Evolutionary conservation across 2,329 filamentous ascomycete species (phyloP).

Genomic region (Diplodia scrobiculata): DNA sequence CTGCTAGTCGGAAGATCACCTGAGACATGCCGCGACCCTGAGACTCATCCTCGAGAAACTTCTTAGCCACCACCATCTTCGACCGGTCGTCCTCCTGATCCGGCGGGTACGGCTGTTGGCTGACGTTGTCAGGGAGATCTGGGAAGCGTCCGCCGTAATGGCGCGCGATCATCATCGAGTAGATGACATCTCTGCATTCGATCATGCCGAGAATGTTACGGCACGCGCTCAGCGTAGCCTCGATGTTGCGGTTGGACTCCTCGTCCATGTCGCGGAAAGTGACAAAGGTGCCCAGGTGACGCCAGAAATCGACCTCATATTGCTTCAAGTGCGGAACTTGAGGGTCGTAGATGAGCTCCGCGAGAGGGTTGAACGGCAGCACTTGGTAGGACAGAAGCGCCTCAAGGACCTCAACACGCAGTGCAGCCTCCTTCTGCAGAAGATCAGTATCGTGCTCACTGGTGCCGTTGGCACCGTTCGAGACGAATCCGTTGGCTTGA

Average conservation of each 20-base stretch:
- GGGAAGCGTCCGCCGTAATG: constrained; percentile 66
- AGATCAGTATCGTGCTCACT: constrained; percentile 58
- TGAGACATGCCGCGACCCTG: constrained; percentile 49
- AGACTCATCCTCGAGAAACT: constrained; percentile 53
- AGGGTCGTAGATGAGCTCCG: constrained; percentile 54
- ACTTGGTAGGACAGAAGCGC: constrained; percentile 72
- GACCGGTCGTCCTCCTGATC: constrained; percentile 44
- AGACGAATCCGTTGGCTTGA: constrained; percentile 39
- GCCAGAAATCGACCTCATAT: constrained; percentile 77
- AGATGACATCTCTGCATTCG: constrained; percentile 87
- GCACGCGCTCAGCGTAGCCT: constrained; percentile 66
- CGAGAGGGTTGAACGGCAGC: constrained; percentile 61
- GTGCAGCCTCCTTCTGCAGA: constrained; percentile 61
- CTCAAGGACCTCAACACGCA: constrained; percentile 75
- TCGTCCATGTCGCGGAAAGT: constrained; percentile 65
- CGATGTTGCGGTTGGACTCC: constrained; percentile 60
- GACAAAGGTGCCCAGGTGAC: constrained; percentile 71
- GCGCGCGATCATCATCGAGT: constrained; percentile 80
- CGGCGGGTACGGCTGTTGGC: constrained; percentile 35
- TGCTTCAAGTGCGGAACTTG: constrained; percentile 42
- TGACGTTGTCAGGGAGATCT: constrained; percentile 49
- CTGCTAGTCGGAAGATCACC: constrained; percentile 53
- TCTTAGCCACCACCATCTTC: constrained; percentile 53
- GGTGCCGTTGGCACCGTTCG: constrained; percentile 49
- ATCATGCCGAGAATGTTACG: constrained; percentile 73